Evolutionary conservation across 768 basidiomycete species (phyloP).

Genomic region (Phanerodontia chrysosporium): DNA sequence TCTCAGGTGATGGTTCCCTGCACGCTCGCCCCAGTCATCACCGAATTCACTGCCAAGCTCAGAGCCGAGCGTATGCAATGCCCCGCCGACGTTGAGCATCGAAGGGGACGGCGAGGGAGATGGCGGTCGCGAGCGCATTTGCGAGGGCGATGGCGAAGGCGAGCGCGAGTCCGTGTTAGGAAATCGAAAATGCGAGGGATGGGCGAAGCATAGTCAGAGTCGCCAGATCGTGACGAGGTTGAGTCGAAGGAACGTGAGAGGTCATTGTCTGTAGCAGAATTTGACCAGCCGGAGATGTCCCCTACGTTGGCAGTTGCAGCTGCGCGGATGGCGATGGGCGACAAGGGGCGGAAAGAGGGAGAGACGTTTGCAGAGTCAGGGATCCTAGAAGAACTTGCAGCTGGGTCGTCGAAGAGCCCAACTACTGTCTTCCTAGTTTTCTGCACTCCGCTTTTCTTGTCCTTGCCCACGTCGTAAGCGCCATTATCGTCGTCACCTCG

Average conservation of each 20-base stretch:
- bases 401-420: constrained; percentile 50
- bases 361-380: constrained; percentile 11
- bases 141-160: constrained; percentile 12
- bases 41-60: constrained; percentile 56
- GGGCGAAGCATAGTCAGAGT: constrained; percentile 6
- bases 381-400: background rate
- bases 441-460: constrained; percentile 6
- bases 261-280: constrained; percentile 17
- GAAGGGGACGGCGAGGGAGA: constrained; percentile 2
- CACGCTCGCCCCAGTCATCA: constrained; percentile 37
- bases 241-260: constrained; percentile 2
- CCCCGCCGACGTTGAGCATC: background rate
- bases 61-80: constrained; percentile 28
- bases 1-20: constrained; percentile 42
- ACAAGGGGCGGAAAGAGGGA: constrained; percentile 9
- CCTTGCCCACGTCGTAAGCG: background rate
- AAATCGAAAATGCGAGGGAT: background rate
- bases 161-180: constrained; percentile 5
- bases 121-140: background rate
- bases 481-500: background rate
- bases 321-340: background rate
- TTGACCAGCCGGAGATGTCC: constrained; percentile 20
- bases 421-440: constrained; percentile 52
- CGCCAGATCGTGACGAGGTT: background rate
- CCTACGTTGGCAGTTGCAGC: background rate